Base-by-base conservation (phyloP, 23 red algal genomes). In the Rhodosorus marinus region DNA sequence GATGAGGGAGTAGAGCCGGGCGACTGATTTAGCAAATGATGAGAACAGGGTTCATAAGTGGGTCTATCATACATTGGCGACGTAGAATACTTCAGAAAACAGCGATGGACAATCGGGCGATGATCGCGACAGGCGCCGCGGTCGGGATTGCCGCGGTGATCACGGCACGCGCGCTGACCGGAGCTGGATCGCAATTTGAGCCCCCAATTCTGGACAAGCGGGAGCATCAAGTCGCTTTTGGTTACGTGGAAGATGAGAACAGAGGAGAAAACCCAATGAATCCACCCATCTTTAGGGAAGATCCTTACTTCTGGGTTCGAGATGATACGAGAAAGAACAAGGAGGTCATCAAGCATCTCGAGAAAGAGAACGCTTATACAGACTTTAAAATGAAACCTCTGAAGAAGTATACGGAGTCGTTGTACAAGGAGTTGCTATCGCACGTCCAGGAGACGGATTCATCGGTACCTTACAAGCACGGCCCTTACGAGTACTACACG, bases 301-400 rank as follows among this genome's bases (percentile, higher is more conserved):
- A 87, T 47, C 62, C 64, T 14, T 87, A 59, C 49, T 87, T 61
- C 33, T 87, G 81, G 81, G 45, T 87, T 33, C 70, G 81, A 33
- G 81, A 87, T 52, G 73, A 87, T 49, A 31, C 54, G 1, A 27
- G 81, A 20, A 78, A 57, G 48, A 31, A 67, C 52, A 32, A 50
- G n/a, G 23, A 71, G 11, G 73, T 87, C 17, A 34, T 87, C 35
- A 28, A 63, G 17, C 81, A 87, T 30, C 59, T 87, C 26, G 54
- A 67, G 20, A 36, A 38, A 55, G 81, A 87, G 27, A 87, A 87
- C 56, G 70, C 58, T 3, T 87, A 87, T 61, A 70, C 75, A 32
- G 71, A 81, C 31, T 70, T 70, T 26, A 63, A 45, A 50, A 77
- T 57, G 11, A 45, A 43, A 31, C 35, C 47, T 11, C 41, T 26